Percentiles rank a stretch among this genome's conserved stretches.
Conservation (phyloP, 2,329 filamentous ascomycete species). For the Coniochaeta pulveracea region DNA sequence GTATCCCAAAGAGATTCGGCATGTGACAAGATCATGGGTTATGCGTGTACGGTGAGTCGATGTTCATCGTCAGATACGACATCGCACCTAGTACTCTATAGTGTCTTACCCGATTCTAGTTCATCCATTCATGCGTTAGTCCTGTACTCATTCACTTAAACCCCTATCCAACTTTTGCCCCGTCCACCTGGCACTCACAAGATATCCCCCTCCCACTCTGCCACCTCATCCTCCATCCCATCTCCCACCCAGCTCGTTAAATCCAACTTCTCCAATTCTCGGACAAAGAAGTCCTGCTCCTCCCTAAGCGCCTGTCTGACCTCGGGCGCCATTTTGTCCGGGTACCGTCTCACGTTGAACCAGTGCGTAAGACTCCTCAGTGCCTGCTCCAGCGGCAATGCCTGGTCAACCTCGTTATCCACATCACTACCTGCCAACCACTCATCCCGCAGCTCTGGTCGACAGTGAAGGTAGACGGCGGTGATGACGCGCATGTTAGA, state of each 20-base stretch:
- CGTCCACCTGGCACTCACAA: no score
- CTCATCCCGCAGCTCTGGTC: slow-evolving; percentile 86
- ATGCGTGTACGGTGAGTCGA: no score
- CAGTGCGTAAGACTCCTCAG: slow-evolving; percentile 84
- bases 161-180: no score
- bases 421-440: slow-evolving; percentile 89
- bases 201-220: slow-evolving; percentile 18
- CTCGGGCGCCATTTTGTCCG: slow-evolving; percentile 59
- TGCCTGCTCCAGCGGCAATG: slow-evolving; percentile 83
- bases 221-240: slow-evolving; percentile 30
- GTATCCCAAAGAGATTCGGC: no score
- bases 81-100: no score
- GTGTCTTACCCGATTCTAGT: no score
- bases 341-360: slow-evolving; percentile 79
- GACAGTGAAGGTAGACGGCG: slow-evolving; percentile 86
- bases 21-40: no score
- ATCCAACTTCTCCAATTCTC: slow-evolving; percentile 66
- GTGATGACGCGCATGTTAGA: slow-evolving; percentile 98
- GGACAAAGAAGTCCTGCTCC: slow-evolving; percentile 68
- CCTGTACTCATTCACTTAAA: no score
- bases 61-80: no score
- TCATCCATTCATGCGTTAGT: no score
- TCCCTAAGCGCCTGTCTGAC: slow-evolving; percentile 50
- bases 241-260: no score
- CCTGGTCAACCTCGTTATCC: slow-evolving; percentile 88